A percentile compares a stretch with the other conserved stretches of the same genome.
phyloP scores from a whole-genome alignment of 2,329 filamentous ascomycete species.

The Macroventuria anomochaeta region DNA sequence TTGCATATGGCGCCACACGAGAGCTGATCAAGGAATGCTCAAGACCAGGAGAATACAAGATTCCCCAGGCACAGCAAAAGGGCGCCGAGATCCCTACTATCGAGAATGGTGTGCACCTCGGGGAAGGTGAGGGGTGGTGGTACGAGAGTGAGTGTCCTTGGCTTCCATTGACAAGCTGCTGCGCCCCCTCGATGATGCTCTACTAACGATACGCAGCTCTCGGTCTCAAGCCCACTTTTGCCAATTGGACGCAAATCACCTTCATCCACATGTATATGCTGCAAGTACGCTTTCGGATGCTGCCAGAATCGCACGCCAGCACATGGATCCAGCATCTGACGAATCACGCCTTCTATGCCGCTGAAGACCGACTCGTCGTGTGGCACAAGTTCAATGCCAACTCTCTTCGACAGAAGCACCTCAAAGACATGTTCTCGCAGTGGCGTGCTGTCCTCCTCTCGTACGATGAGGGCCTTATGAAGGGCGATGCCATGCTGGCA shows the following conservation, averaged over 20 bases:
- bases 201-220: slow-evolving; percentile 64
- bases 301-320: slow-evolving; percentile 71
- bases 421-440: slow-evolving; percentile 90
- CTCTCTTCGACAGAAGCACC: slow-evolving; percentile 64
- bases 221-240: slow-evolving; percentile 83
- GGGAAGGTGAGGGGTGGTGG: slow-evolving; percentile 78
- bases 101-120: slow-evolving; percentile 81
- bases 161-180: neutral
- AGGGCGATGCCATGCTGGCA: slow-evolving; percentile 78
- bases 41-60: slow-evolving; percentile 75
- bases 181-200: neutral
- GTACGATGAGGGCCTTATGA: slow-evolving; percentile 81
- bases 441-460: slow-evolving; percentile 87
- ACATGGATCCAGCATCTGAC: slow-evolving; percentile 89
- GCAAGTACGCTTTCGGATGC: slow-evolving; percentile 79
- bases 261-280: slow-evolving; percentile 96
- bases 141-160: slow-evolving; percentile 68
- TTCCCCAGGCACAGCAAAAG: slow-evolving; percentile 71
- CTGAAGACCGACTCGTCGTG: slow-evolving; percentile 82
- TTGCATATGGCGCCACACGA: slow-evolving; percentile 80
- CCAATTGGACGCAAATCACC: slow-evolving; percentile 93
- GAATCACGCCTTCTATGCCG: slow-evolving; percentile 93
- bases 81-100: slow-evolving; percentile 72
- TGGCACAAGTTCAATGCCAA: slow-evolving; percentile 71
- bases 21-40: slow-evolving; percentile 78